These are phyloP conservation scores for Lumnitzera littorea DNA, from an alignment of 345 rosid species.

Conservation along the genomic window DNA sequence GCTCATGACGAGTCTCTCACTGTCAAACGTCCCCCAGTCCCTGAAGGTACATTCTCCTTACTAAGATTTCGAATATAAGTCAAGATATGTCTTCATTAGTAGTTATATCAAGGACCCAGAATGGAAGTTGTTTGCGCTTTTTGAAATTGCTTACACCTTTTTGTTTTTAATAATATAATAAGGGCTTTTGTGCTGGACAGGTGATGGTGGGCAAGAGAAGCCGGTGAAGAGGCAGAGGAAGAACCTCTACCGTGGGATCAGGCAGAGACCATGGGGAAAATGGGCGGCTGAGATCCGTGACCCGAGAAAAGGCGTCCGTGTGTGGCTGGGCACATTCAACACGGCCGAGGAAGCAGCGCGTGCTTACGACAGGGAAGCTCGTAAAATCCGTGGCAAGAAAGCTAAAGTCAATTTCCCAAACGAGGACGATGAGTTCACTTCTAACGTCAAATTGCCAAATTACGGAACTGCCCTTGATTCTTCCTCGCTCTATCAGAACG, in stretches of 20 bases:
- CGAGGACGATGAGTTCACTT: slow-evolving; percentile 24
- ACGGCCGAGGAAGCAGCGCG: slow-evolving; percentile 91
- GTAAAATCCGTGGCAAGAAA: slow-evolving; percentile 73
- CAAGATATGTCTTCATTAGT: no score
- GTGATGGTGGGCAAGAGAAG: slow-evolving; percentile 26
- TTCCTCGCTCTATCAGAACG: neutral
- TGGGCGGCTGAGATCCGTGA: slow-evolving; percentile 99
- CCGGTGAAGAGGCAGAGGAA: slow-evolving; percentile 59
- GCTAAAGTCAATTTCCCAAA: slow-evolving; percentile 88
- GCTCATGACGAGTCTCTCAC: neutral
- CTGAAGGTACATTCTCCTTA: slow-evolving; percentile 31
- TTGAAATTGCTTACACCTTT: no score
- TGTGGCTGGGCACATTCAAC: slow-evolving; percentile 92
- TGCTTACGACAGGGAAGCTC: slow-evolving; percentile 85
- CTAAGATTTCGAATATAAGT: neutral
- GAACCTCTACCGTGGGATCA: slow-evolving; percentile 77
- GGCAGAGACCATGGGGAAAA: slow-evolving; percentile 97
- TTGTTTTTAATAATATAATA: neutral
- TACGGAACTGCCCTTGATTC: slow-evolving; percentile 2
- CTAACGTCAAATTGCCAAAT: neutral
- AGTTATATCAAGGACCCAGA: no score
- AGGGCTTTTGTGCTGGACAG: slow-evolving; percentile 28
- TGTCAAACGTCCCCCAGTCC: slow-evolving; percentile 17
- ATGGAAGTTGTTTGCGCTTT: no score
- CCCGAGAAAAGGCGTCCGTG: slow-evolving; percentile 85